Percentiles rank a stretch among this genome's conserved stretches.
These are phyloP conservation scores for Smittium mucronatum DNA, from an alignment of 371 early-diverging fungal genomes.

Conservation along the genomic window DNA sequence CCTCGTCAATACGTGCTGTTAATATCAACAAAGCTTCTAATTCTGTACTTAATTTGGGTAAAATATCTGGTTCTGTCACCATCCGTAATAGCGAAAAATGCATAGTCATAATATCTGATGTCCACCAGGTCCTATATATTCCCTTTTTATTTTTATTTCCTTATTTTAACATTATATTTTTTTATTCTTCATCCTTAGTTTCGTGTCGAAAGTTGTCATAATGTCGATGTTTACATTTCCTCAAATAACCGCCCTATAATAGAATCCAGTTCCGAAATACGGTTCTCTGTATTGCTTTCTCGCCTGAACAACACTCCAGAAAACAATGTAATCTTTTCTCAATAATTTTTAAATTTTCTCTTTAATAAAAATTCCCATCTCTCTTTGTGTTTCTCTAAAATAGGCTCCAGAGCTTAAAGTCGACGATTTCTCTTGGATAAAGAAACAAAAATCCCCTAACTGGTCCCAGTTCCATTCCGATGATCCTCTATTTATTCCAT, in stretches of 20 bases:
- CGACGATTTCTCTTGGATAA: constrained; percentile 11
- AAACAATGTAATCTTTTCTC: not conserved
- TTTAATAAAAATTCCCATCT: not conserved
- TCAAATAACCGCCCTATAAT: not conserved
- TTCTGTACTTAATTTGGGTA: not conserved
- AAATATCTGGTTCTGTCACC: not conserved
- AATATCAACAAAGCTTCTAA: not conserved
- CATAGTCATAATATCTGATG: not conserved
- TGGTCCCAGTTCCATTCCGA: not conserved
- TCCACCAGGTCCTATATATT: not conserved
- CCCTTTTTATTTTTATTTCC: not conserved
- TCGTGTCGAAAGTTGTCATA: constrained; percentile 3
- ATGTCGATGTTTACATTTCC: not conserved
- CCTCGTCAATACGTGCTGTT: not conserved
- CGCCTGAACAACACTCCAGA: not conserved
- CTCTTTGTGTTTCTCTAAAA: not conserved
- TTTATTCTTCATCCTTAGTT: not conserved
- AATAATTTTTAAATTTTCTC: not conserved
- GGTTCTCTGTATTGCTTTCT: not conserved
- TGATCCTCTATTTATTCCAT: not conserved
- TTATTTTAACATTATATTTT: not conserved
- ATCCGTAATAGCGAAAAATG: not conserved
- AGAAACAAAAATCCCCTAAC: constrained; percentile 3
- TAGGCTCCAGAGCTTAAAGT: not conserved
- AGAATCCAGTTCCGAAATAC: not conserved